These are phyloP conservation scores for Eucalyptus regnans DNA, from an alignment of 345 rosid genomes.

Conservation along the genomic window DNA sequence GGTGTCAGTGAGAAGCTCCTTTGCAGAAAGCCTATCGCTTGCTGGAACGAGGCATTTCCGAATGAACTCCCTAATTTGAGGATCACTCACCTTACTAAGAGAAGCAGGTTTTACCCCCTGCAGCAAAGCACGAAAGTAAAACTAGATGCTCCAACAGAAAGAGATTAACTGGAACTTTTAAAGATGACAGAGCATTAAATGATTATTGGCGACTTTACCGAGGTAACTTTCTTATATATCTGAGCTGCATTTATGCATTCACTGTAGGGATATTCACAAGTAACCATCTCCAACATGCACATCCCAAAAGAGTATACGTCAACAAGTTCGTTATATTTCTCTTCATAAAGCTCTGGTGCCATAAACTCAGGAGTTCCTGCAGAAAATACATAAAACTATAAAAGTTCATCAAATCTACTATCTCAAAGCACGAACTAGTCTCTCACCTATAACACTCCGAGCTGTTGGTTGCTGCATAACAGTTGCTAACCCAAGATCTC, in stretches of 20 bases:
- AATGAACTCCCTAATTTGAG: constrained; percentile 37
- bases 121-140: neutral
- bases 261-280: constrained; percentile 52
- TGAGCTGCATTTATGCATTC: constrained; percentile 72
- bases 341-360: constrained; percentile 75
- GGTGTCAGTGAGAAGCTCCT: constrained; percentile 46
- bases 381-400: neutral
- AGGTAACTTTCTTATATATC: constrained; percentile 53
- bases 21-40: constrained; percentile 45
- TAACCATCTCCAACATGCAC: constrained; percentile 74
- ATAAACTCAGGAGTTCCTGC: constrained; percentile 67
- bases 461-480: constrained; percentile 60
- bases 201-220: constrained; percentile 9
- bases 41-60: constrained; percentile 59
- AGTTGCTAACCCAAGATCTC: constrained; percentile 62
- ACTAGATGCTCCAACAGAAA: neutral
- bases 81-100: constrained; percentile 37
- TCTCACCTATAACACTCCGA: constrained; percentile 47
- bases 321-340: constrained; percentile 63
- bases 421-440: neutral
- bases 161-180: neutral
- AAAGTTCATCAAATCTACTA: neutral
- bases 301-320: constrained; percentile 62
- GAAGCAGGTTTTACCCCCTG: constrained; percentile 73
- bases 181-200: neutral